Conservation (phyloP, 129 eudicot genomes). For the Kitagawia praeruptora region DNA sequence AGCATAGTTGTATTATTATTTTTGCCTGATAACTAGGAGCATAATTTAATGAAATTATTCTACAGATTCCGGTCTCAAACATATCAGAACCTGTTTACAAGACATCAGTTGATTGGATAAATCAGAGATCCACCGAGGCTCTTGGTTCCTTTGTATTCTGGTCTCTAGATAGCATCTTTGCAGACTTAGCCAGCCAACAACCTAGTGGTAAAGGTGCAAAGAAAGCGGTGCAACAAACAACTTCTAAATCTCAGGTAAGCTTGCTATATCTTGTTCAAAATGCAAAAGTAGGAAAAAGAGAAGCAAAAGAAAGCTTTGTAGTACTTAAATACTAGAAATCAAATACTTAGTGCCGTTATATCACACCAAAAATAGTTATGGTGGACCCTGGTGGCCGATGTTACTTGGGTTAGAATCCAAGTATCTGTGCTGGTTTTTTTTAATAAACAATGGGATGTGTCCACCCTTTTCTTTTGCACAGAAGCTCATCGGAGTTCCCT, state of each 20-base stretch:
- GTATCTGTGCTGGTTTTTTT: neutral
- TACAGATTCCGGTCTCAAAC: slow-evolving; percentile 69
- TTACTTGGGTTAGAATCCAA: neutral
- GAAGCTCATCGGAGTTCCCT: neutral
- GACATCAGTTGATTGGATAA: slow-evolving; percentile 90
- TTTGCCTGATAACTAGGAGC: neutral
- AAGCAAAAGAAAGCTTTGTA: neutral
- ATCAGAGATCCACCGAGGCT: slow-evolving; percentile 60
- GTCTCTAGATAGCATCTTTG: slow-evolving; percentile 70
- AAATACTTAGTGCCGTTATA: neutral
- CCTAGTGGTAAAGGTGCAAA: slow-evolving; percentile 62
- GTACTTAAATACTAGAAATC: neutral
- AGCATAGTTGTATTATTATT: neutral
- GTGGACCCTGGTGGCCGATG: neutral
- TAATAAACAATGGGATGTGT: neutral
- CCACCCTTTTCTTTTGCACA: neutral
- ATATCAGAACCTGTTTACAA: slow-evolving; percentile 84
- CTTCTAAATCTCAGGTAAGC: slow-evolving; percentile 88
- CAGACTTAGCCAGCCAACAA: slow-evolving; percentile 64
- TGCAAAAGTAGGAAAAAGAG: too few relatives aligned
- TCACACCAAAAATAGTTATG: neutral
- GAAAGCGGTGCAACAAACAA: slow-evolving; percentile 52
- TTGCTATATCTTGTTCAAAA: neutral
- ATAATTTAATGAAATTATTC: neutral
- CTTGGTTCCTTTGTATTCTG: slow-evolving; percentile 65